Base-by-base conservation (phyloP, 768 basidiomycete genomes). In the Paxillus involutus region DNA sequence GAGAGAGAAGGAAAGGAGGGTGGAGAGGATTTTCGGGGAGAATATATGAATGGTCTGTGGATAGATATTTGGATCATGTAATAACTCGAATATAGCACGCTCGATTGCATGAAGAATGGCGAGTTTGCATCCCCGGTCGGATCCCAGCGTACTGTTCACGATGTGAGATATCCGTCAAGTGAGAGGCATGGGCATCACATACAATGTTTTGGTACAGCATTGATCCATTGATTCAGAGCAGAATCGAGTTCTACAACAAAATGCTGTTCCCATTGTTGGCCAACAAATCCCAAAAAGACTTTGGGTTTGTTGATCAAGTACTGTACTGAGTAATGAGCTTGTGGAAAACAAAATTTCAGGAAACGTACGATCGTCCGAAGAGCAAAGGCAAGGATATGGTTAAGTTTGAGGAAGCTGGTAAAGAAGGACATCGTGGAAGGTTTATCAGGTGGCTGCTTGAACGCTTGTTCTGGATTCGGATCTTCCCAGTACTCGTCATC, bases 31-130 rank as follows among this genome's bases (percentile, higher is more conserved):
- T 83, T 83, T 42, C 77, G 72, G 3, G 83, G 80, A 0, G 80
- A 80, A 0, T 87, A 87, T 52, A 94, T 86, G 68, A 89, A 91
- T 3, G 87, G 86, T 42, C 91, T 78, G 67, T 94, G 91, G 46
- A 91, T 81, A 52, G 84, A 73, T 59, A 93, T 91, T 59, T 84
- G 79, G 29, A 77, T 66, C 50, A 77, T 71, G 61, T 85, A 86
- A 64, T 82, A 86, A 36, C 71, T 67, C 1, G 77, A 66, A 58
- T 83, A 81, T 6, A 87, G 69, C 21, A 63, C 54, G 0, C 79
- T 81, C 4, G 81, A 81, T 57, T 84, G 80, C 44, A 73, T 68
- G 61, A 85, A 67, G 56, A 77, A 76, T 6, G 62, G 42, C 1
- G 64, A 58, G 32, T 72, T 63, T 2, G 52, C 26, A 39, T 77